These are phyloP conservation scores for Calamus simplicifolius DNA, from an alignment of 176 grass and related monocot species.

Conservation along the genomic window DNA sequence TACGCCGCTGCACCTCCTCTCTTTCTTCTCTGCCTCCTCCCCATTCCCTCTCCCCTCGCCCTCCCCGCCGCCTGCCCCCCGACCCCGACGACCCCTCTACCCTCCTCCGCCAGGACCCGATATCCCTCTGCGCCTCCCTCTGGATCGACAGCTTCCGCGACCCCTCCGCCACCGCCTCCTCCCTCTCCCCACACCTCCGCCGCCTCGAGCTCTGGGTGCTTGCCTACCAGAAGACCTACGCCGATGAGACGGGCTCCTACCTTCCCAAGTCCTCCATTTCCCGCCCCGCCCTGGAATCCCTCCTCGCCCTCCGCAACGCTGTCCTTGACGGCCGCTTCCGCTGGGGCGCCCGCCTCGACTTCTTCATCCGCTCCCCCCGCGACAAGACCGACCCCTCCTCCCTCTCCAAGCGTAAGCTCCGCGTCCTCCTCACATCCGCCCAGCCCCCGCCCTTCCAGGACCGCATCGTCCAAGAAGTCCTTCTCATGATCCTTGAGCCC, in stretches of 20 bases:
- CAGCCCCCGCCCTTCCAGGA: conserved; percentile 76
- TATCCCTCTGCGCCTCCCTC: conserved; percentile 64
- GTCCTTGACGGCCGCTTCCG: conserved; percentile 77
- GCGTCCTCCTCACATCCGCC: conserved; percentile 58
- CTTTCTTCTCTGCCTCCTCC: conserved; percentile 1
- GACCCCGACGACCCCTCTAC: conserved; percentile 48
- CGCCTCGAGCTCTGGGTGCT: conserved; percentile 94
- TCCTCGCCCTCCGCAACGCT: conserved; percentile 80
- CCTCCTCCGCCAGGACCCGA: conserved; percentile 75
- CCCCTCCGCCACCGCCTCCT: conserved; percentile 21
- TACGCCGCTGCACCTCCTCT: not conserved
- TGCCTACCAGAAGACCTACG: conserved; percentile 89
- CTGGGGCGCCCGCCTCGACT: conserved; percentile 74
- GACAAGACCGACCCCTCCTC: conserved; percentile 46
- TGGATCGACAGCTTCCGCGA: conserved; percentile 76
- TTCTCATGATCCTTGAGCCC: conserved; percentile 86
- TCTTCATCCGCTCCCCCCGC: conserved; percentile 61
- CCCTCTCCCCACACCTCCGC: conserved; percentile 51
- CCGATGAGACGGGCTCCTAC: conserved; percentile 93
- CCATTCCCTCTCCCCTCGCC: not conserved
- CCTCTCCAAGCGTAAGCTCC: conserved; percentile 96
- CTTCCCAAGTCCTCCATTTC: conserved; percentile 71
- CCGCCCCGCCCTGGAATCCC: conserved; percentile 38
- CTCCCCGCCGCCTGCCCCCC: not conserved
- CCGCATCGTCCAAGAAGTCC: conserved; percentile 80